Base-by-base conservation (phyloP, 2,329 filamentous ascomycete genomes). In the Aspergillus fructus region DNA sequence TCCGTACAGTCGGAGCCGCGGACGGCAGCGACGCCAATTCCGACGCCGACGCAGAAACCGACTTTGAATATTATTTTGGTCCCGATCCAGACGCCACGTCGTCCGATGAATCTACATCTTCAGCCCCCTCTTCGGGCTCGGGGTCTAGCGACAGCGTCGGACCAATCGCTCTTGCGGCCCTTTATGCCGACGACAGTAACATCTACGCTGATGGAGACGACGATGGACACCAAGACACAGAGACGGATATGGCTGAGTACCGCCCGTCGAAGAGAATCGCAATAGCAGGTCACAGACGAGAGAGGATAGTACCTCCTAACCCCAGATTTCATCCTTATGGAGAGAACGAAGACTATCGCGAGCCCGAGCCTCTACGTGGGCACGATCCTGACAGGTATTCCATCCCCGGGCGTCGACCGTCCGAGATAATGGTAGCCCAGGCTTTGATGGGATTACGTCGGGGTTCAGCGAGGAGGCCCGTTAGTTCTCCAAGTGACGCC, bases 381-480 rank as follows among this genome's bases (percentile, higher is more conserved):
- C n/a, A 41, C 12, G 17, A 30, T 4, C 1, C 27, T 30, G 27
- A 30, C 27, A 30, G 27, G 9, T 9, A 12, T 30, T 30, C 8
- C 27, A 30, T 30, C 27, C 9, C 27, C 27, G 27, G 9, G 27
- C 27, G 27, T 30, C 27, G 27, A 30, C 27, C 27, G 13, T 64
- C 64, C 19, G 73, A 75, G 49, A 66, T 74, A 19, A 70, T 68
- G 49, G 74, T 74, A 15, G 74, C 74, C 5, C 73, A 75, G 62
- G 71, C 74, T 21, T 62, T 76, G 54, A 61, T 76, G 21, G 68
- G 61, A 53, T 41, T 76, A 21, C 68, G 70, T 68, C 69, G 72
- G 53, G 66, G 73, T 40, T 64, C 63, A 17, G 59, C 49, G 2
- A 59, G 59, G 5, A 58, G 27, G 27, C 27, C 27, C 27, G 27